A percentile compares a stretch with the other conserved stretches of the same genome.
Conservation (phyloP, 495 filamentous ascomycete genomes). For the Penicillium coprophilum region DNA sequence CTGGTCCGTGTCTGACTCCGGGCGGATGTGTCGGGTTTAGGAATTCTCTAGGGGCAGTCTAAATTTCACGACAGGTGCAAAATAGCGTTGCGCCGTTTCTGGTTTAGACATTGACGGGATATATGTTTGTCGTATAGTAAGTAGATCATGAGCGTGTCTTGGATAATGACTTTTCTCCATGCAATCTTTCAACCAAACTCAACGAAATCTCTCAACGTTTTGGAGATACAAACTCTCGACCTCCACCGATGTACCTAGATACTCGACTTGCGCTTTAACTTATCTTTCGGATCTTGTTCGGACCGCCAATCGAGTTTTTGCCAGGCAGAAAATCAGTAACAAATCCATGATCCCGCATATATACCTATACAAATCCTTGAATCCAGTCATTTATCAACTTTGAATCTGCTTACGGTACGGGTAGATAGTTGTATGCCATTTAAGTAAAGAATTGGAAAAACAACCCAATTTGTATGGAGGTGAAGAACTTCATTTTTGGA, state of each 20-base stretch:
- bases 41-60: slow-evolving; percentile 2
- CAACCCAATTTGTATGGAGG: no score
- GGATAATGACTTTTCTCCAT: background rate
- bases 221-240: background rate
- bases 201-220: background rate
- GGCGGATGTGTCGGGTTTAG: slow-evolving; percentile 32
- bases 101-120: background rate
- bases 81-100: background rate
- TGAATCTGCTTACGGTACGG: no score
- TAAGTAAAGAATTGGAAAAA: no score
- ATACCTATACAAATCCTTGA: no score
- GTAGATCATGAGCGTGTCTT: background rate
- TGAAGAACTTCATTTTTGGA: no score
- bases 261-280: background rate
- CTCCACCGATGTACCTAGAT: no score
- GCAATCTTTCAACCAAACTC: background rate
- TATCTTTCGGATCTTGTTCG: background rate
- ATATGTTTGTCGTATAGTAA: background rate
- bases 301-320: no score
- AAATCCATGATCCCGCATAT: no score
- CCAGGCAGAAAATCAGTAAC: no score
- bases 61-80: background rate
- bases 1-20: slow-evolving; percentile 29
- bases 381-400: no score
- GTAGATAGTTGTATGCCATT: no score